A percentile compares a stretch with the other conserved stretches of the same genome.
Conservation (phyloP, 805 yeast species). For the Sugiyamaella boreocaroliniensis region DNA sequence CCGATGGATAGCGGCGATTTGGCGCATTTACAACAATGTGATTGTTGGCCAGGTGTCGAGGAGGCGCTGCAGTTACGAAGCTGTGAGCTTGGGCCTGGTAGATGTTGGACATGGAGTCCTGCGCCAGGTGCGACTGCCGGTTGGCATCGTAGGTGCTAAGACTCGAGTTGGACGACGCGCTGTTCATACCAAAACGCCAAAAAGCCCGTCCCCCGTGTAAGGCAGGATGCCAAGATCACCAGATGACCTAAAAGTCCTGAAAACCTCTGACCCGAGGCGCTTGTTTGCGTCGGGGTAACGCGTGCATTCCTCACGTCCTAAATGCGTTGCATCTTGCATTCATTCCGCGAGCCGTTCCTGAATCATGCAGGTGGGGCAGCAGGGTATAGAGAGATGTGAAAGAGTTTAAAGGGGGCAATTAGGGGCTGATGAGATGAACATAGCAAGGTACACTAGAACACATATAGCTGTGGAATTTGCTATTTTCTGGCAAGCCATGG, state of each 20-base stretch:
- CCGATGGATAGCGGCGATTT: neutral
- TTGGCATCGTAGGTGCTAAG: conserved; percentile 1
- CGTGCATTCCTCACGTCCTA: neutral
- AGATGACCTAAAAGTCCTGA: neutral
- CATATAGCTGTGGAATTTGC: no score
- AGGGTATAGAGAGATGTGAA: no score
- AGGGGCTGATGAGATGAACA: no score
- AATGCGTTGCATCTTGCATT: neutral
- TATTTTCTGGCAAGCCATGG: no score
- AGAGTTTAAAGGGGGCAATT: no score
- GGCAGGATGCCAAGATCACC: neutral
- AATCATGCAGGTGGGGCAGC: neutral
- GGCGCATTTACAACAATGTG: neutral
- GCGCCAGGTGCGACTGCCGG: conserved; percentile 2
- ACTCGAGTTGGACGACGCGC: conserved; percentile 1
- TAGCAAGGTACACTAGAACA: no score
- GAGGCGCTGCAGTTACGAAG: neutral
- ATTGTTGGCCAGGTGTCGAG: neutral
- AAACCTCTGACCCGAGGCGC: neutral
- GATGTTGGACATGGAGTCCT: conserved; percentile 1
- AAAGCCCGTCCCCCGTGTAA: no score
- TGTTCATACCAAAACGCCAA: neutral
- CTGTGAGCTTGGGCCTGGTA: neutral
- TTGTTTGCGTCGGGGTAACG: neutral
- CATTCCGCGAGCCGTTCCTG: neutral